These are phyloP conservation scores for Phytophthora foliorum DNA, from an alignment of 352 stramenopile species.

Conservation along the genomic window DNA sequence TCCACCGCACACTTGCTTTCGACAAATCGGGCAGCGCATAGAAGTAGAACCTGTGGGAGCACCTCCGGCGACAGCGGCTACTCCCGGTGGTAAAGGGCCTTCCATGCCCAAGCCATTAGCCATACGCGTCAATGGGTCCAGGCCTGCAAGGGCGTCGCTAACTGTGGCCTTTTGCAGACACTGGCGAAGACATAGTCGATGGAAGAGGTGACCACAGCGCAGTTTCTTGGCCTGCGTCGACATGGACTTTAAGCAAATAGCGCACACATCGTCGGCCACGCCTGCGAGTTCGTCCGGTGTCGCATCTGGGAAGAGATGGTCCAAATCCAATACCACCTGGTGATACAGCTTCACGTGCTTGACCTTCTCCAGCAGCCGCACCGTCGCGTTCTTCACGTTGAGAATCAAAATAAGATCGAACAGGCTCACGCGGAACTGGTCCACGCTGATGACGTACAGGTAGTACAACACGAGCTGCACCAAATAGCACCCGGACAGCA, in stretches of 20 bases:
- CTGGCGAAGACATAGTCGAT: slow-evolving; percentile 78
- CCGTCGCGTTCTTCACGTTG: slow-evolving; percentile 85
- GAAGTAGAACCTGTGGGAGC: slow-evolving; percentile 28
- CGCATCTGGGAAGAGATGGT: slow-evolving; percentile 70
- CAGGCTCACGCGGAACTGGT: slow-evolving; percentile 83
- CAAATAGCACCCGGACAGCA: slow-evolving; percentile 68
- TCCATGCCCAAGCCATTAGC: slow-evolving; percentile 51
- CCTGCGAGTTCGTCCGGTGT: slow-evolving; percentile 60
- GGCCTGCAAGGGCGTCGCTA: slow-evolving; percentile 59
- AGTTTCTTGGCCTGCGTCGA: slow-evolving; percentile 76
- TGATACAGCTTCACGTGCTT: slow-evolving; percentile 79
- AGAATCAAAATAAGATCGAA: slow-evolving; percentile 84
- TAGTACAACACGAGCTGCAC: slow-evolving; percentile 83
- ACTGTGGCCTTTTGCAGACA: slow-evolving; percentile 77
- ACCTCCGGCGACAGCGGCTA: slow-evolving; percentile 12
- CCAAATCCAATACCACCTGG: slow-evolving; percentile 75
- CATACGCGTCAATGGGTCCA: slow-evolving; percentile 40
- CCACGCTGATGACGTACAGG: slow-evolving; percentile 83
- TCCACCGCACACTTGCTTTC: slow-evolving; percentile 62
- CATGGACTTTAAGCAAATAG: slow-evolving; percentile 85
- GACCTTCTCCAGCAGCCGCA: slow-evolving; percentile 71
- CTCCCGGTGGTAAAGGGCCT: slow-evolving; percentile 10
- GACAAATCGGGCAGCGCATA: slow-evolving; percentile 71
- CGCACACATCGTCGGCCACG: slow-evolving; percentile 80
- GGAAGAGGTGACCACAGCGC: slow-evolving; percentile 77